Conservation (phyloP, 345 rosid species). For the Firmiana major region DNA sequence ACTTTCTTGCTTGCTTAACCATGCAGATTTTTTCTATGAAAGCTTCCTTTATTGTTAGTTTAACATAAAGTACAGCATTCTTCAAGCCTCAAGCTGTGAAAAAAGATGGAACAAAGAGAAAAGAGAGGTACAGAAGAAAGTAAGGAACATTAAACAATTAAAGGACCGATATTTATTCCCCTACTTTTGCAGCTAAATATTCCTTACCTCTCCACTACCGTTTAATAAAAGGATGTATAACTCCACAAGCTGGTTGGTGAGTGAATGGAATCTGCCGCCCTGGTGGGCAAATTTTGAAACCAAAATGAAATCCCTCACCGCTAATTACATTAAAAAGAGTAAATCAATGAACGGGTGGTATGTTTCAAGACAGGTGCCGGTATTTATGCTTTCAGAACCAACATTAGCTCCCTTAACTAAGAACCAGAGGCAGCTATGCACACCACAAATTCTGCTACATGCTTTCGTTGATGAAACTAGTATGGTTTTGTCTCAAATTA, state of each 20-base stretch:
- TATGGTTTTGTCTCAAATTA: not conserved
- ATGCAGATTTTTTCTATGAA: not conserved
- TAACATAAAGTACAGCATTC: not conserved
- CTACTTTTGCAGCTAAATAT: not conserved
- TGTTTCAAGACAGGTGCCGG: not conserved
- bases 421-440: not conserved
- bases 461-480: not conserved
- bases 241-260: not conserved
- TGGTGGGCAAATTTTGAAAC: not conserved
- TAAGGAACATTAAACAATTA: not conserved
- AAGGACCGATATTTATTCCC: constrained; percentile 17
- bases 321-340: not conserved
- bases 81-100: not conserved
- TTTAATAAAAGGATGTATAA: not conserved
- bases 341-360: not conserved
- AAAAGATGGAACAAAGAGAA: not conserved
- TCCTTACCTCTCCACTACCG: not conserved
- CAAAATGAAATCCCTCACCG: not conserved
- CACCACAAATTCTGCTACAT: not conserved
- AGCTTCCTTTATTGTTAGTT: too few relatives aligned
- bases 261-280: constrained; percentile 8
- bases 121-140: not conserved
- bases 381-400: not conserved
- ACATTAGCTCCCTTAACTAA: not conserved
- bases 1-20: not conserved